Evolutionary conservation across 257 asterid species (phyloP), one percentile per base, ranked within the genome.

Genomic region (Nicotiana benthamiana): DNA sequence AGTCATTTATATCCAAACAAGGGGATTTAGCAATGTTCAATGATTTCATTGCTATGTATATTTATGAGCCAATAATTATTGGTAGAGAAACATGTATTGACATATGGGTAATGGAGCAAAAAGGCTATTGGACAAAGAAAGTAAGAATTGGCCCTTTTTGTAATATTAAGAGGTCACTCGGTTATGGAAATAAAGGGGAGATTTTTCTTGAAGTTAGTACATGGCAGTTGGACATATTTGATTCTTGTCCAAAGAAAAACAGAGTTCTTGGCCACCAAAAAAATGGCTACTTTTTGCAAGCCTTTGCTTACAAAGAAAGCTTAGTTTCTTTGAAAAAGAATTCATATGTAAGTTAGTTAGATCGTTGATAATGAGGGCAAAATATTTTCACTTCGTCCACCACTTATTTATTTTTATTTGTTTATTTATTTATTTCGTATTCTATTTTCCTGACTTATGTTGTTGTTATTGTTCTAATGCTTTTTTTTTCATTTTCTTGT

Each of bases 81-180:
- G 79, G 79, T 13, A 80, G 48, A 52, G 68, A 67, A 61, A 65
- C 83, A 30, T 6, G 46, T 48, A 81, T 87, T 26, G 87, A 89
- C 46, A 62, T 89, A 53, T 89, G 91, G 93, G 36, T 85, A 34
- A 65, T 87, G 91, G 40, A 77, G 70, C 40, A 79, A n/a, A 87
- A 79, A 61, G 86, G 83, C 10, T 79, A 82, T 59, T 89, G 93
- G 91, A 80, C 56, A 34, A 87, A 83, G 24, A 75, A 46, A 16
- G 64, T 79, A 5, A 86, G 62, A 5, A 46, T 82, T 48, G 87
- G 89, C 61, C 92, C 90, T 17, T 68, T 80, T 79, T 61, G 30
- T 9, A 89, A 85, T 62, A 81, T 86, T 48, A 85, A 80, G 11
- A 78, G 87, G 85, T 89, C 90, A 20, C 78, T 88, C 48, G 89